Evolutionary conservation across 208 protist genomes (phyloP).

Genomic region (Trypanosoma grayi): DNA sequence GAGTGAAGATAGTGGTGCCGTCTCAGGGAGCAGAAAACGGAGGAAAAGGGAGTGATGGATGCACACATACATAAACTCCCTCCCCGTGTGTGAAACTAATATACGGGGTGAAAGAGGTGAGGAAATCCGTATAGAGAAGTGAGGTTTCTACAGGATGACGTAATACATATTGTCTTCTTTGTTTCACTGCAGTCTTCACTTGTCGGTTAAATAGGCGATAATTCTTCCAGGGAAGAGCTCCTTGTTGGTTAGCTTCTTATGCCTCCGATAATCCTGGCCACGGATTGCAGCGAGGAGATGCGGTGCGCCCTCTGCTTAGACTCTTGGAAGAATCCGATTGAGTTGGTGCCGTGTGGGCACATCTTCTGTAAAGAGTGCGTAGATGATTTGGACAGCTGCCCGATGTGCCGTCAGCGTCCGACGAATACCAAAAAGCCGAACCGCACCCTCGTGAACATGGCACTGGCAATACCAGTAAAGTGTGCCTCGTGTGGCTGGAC

Average conservation of each 20-base stretch:
- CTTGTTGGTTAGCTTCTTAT: constrained; percentile 9
- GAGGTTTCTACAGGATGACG: too few species aligned
- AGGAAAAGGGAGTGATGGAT: too few species aligned
- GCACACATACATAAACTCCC: not conserved
- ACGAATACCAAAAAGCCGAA: constrained; percentile 36
- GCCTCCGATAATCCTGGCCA: constrained; percentile 37
- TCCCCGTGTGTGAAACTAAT: too few species aligned
- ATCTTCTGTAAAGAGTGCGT: constrained; percentile 65
- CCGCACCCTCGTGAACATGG: constrained; percentile 69
- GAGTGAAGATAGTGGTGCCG: not conserved
- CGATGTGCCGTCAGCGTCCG: constrained; percentile 53
- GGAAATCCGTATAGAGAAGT: too few species aligned
- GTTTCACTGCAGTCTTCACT: too few species aligned
- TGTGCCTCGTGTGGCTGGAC: constrained; percentile 62
- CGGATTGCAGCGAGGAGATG: constrained; percentile 65
- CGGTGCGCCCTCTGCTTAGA: constrained; percentile 71
- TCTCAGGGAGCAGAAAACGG: too few species aligned
- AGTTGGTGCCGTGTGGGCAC: constrained; percentile 47
- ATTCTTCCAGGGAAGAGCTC: not conserved
- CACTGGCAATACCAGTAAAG: constrained; percentile 46
- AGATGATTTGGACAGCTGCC: constrained; percentile 35
- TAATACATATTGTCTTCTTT: too few species aligned
- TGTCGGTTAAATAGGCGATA: too few species aligned
- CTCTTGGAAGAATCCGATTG: constrained; percentile 63
- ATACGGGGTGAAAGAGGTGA: too few species aligned